Evolutionary conservation across 371 early-diverging fungal species (phyloP).

Genomic region (Circinella minor): DNA sequence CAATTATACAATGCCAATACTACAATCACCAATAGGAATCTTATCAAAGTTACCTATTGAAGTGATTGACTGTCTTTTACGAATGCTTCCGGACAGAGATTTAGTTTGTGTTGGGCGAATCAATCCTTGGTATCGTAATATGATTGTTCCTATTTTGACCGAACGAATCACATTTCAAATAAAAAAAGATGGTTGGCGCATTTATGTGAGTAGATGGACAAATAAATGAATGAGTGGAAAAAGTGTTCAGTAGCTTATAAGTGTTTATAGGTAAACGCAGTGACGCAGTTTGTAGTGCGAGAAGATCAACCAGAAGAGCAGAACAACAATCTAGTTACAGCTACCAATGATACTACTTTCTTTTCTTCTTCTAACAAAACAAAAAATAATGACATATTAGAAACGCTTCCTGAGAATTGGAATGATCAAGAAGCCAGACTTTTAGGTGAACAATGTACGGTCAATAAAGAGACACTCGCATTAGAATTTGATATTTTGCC

Average conservation of each 20-base stretch:
- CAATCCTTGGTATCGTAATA: background rate
- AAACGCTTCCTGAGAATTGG: background rate
- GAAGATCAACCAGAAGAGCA: background rate
- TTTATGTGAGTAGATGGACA: background rate
- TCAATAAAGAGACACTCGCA: background rate
- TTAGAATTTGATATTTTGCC: conserved; percentile 2
- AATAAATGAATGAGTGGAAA: background rate
- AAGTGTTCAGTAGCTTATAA: too few relatives aligned
- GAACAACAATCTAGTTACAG: background rate
- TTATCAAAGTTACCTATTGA: conserved; percentile 2
- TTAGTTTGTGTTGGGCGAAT: conserved; percentile 5
- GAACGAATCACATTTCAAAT: conserved; percentile 3
- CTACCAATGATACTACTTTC: too few relatives aligned
- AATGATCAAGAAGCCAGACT: conserved; percentile 4
- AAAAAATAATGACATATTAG: background rate
- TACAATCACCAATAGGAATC: background rate
- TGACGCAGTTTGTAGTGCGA: background rate
- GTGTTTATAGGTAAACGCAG: background rate
- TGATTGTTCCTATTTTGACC: conserved; percentile 2
- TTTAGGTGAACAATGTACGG: background rate
- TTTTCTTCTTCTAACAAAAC: background rate
- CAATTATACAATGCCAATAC: background rate
- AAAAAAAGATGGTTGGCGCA: conserved; percentile 2
- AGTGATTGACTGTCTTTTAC: background rate
- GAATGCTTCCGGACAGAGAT: background rate